Conservation (phyloP, 1,284 basidiomycete species). For the Sphagnurus paluster region DNA sequence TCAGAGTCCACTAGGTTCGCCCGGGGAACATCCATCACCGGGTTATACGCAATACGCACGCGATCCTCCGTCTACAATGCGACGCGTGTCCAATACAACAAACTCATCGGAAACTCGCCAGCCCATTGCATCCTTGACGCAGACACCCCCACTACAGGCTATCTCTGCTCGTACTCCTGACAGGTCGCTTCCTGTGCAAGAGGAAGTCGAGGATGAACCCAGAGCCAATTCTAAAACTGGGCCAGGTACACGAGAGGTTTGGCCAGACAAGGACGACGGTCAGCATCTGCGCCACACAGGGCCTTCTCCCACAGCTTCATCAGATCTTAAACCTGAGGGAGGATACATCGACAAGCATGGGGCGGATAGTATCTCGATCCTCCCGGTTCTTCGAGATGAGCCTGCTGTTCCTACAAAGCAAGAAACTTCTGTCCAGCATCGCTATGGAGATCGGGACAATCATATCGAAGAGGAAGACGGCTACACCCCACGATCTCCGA, state of each 20-base stretch:
- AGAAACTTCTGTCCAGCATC: constrained; percentile 28
- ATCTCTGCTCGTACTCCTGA: constrained; percentile 61
- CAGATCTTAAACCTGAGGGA: constrained; percentile 35
- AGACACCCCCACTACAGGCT: constrained; percentile 58
- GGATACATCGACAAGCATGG: constrained; percentile 52
- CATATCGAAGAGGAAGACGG: constrained; percentile 42
- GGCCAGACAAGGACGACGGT: constrained; percentile 31
- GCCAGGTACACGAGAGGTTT: constrained; percentile 15
- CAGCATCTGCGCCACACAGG: constrained; percentile 35
- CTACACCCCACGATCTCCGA: constrained; percentile 75
- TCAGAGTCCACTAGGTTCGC: constrained; percentile 49
- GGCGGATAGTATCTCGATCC: constrained; percentile 24
- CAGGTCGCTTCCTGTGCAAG: constrained; percentile 73
- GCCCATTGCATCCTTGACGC: constrained; percentile 45
- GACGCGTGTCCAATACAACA: constrained; percentile 34
- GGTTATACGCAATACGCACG: constrained; percentile 50
- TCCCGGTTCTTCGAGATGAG: constrained; percentile 15
- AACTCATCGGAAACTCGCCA: constrained; percentile 40
- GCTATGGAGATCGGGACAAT: constrained; percentile 29
- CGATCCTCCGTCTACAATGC: constrained; percentile 41
- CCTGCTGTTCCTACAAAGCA: constrained; percentile 32
- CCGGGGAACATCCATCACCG: constrained; percentile 50
- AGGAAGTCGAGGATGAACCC: constrained; percentile 70
- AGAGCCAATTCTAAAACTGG: constrained; percentile 32
- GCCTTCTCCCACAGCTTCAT: constrained; percentile 55